Evolutionary conservation across 495 filamentous ascomycete genomes (phyloP).

Genomic region (Penicillium bialowiezense): DNA sequence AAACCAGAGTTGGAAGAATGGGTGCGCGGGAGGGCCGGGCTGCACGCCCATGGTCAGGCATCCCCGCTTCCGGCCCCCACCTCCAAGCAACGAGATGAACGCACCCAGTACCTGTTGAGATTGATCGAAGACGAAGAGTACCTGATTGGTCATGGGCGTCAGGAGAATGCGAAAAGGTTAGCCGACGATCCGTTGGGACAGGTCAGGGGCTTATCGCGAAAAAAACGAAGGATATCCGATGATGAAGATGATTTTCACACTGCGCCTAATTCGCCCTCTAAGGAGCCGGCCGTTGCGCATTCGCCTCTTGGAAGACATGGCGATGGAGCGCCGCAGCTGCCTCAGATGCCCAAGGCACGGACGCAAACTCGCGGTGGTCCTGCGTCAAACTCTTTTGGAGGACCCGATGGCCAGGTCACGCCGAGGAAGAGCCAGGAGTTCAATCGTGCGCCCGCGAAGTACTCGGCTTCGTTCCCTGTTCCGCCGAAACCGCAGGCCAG

Average conservation of each 20-base stretch:
- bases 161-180: constrained; percentile 2
- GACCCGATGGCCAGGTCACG: not conserved
- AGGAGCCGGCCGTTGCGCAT: constrained; percentile 1
- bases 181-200: not conserved
- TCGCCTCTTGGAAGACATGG: not conserved
- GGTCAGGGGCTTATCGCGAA: constrained; percentile 10
- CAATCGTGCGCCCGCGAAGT: not conserved
- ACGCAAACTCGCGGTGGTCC: too few relatives aligned
- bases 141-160: constrained; percentile 15
- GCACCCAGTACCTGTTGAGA: constrained; percentile 22
- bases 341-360: not conserved
- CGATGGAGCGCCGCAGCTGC: not conserved
- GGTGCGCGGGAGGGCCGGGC: not conserved
- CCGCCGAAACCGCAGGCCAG: not conserved
- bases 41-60: not conserved
- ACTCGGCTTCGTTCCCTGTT: not conserved
- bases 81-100: constrained; percentile 13
- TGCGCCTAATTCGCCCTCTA: constrained; percentile 38
- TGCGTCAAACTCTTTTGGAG: too few relatives aligned
- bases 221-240: constrained; percentile 23
- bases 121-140: constrained; percentile 31
- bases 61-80: not conserved
- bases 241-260: constrained; percentile 35
- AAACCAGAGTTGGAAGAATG: not conserved
- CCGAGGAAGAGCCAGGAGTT: not conserved